Percentiles rank a stretch among this genome's conserved stretches.
Evolutionary conservation across 345 rosid species (phyloP).

Genomic region (Eucalyptus tenuipes): DNA sequence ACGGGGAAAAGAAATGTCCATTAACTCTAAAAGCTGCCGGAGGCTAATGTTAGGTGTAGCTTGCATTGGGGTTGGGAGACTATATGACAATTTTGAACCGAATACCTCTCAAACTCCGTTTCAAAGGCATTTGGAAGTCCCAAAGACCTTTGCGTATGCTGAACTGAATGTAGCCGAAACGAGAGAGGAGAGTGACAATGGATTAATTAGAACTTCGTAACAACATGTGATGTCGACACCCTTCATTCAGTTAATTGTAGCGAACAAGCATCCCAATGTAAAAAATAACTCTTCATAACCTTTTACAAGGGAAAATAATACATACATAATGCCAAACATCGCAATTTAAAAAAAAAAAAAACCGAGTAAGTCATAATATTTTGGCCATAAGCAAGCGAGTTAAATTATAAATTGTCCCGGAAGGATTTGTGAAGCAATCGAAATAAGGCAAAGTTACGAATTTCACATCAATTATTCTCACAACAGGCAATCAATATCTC

Average conservation of each 20-base stretch:
- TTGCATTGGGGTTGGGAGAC: background rate
- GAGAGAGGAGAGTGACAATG: rapidly evolving
- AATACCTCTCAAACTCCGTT: too few species aligned
- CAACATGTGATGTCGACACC: background rate
- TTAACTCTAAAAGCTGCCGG: too few species aligned
- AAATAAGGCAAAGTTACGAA: background rate
- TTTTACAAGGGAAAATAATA: background rate
- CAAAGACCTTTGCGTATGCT: rapidly evolving
- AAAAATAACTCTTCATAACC: background rate
- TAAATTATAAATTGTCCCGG: background rate
- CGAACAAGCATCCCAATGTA: too few species aligned
- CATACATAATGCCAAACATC: rapidly evolving
- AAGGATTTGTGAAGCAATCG: background rate
- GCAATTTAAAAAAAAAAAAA: too few species aligned
- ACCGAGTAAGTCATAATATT: too few species aligned
- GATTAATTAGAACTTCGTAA: background rate
- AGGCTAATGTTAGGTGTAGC: background rate
- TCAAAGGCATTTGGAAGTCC: background rate
- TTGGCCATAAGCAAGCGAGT: background rate
- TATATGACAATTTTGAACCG: background rate
- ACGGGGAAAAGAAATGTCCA: rapidly evolving
- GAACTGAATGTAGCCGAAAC: rapidly evolving
- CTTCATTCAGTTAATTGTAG: rapidly evolving
- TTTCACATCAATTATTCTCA: background rate
- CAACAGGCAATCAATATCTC: background rate